Evolutionary conservation across 1,284 basidiomycete species (phyloP).

Genomic region (Heterobasidion occidentale): DNA sequence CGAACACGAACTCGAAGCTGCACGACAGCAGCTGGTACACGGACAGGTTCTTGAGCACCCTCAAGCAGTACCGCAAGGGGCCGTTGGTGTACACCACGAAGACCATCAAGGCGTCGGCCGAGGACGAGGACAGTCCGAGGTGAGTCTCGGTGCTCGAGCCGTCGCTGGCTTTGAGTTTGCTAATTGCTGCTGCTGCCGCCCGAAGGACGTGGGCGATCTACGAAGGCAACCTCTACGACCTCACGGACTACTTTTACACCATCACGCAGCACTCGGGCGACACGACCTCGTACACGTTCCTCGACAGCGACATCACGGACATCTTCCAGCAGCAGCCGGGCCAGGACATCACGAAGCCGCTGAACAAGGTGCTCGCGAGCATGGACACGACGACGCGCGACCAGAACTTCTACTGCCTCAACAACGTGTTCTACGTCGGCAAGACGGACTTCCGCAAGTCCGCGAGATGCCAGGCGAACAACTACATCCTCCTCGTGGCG

Average conservation of each 20-base stretch:
- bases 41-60: conserved; percentile 65
- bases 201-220: conserved; percentile 68
- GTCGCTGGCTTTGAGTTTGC: conserved; percentile 2
- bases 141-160: conserved; percentile 20
- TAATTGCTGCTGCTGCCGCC: conserved; percentile 12
- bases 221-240: conserved; percentile 61
- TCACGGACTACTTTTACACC: conserved; percentile 87
- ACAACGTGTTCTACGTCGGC: conserved; percentile 80
- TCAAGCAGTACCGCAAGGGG: conserved; percentile 78
- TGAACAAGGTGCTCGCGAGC: conserved; percentile 52
- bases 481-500: conserved; percentile 78
- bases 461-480: conserved; percentile 81
- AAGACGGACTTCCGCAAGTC: conserved; percentile 79
- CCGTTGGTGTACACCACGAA: conserved; percentile 63
- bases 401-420: conserved; percentile 67
- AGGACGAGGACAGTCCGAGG: conserved; percentile 40
- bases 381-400: conserved; percentile 41
- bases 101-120: conserved; percentile 39
- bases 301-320: conserved; percentile 57
- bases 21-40: conserved; percentile 79
- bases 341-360: conserved; percentile 68
- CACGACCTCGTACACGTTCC: conserved; percentile 51
- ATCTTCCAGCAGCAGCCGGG: conserved; percentile 81
- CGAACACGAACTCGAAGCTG: conserved; percentile 25
- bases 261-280: conserved; percentile 39